These are phyloP conservation scores for Xylariomycetidae sp. DNA, from an alignment of 2,329 filamentous ascomycete species.

Conservation along the genomic window DNA sequence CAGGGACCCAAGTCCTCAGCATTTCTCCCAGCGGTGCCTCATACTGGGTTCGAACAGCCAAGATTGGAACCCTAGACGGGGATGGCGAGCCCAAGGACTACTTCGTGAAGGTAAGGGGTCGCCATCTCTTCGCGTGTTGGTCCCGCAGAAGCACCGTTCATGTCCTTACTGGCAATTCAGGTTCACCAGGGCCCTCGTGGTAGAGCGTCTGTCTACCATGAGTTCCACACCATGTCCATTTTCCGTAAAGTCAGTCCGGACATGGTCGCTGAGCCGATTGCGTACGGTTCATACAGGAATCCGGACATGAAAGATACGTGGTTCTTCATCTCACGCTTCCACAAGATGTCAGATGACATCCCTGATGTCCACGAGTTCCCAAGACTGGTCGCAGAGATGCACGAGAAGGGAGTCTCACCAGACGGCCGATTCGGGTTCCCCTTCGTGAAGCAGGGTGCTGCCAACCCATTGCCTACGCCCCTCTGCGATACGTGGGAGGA, in stretches of 20 bases:
- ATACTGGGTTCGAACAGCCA: conserved; percentile 1
- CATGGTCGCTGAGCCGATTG: conserved; percentile 1
- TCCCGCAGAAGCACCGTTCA: background rate
- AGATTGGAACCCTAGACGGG: background rate
- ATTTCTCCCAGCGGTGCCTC: background rate
- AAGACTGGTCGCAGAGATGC: background rate
- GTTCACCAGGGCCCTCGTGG: background rate
- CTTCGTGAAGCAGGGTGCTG: background rate
- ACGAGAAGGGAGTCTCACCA: background rate
- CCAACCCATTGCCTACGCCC: background rate
- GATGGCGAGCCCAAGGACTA: background rate
- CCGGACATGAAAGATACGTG: background rate
- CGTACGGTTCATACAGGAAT: background rate
- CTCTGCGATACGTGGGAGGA: background rate
- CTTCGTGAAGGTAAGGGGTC: conserved; percentile 1
- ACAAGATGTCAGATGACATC: background rate
- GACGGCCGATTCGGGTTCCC: background rate
- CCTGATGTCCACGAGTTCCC: conserved; percentile 1
- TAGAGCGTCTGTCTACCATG: background rate
- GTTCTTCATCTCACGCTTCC: background rate
- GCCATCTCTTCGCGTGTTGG: too few relatives aligned
- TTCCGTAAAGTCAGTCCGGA: background rate
- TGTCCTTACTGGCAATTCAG: background rate
- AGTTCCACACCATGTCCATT: background rate
- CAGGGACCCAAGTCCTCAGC: background rate